phyloP scores from a whole-genome alignment of 305 asterid species.

The Stenogyne calaminthoides region DNA sequence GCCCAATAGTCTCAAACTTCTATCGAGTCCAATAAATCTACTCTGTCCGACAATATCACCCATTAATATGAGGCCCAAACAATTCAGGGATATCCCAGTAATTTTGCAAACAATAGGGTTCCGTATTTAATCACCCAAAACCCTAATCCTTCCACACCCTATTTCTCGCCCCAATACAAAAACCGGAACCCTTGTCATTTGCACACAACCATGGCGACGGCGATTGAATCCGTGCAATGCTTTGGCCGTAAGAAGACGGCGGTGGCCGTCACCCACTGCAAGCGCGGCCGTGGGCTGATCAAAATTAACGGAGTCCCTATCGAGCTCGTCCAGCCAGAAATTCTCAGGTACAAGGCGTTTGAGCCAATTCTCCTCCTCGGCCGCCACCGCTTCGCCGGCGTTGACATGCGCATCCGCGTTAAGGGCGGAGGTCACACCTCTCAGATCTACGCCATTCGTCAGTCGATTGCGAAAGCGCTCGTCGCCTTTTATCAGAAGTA shows the following conservation, averaged over 20 bases:
- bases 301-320: constrained; percentile 80
- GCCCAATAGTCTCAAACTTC: background rate
- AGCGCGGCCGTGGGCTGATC: constrained; percentile 75
- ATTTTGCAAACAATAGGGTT: background rate
- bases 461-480: constrained; percentile 74
- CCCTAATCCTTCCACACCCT: constrained; percentile 22
- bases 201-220: constrained; percentile 42
- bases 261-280: constrained; percentile 84
- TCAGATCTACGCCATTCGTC: constrained; percentile 85
- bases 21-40: background rate
- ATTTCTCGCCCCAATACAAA: background rate
- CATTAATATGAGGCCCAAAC: background rate
- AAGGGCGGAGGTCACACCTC: constrained; percentile 82
- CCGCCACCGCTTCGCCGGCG: constrained; percentile 69
- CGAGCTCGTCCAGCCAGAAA: constrained; percentile 80
- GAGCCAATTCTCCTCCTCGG: constrained; percentile 78
- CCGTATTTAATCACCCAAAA: constrained; percentile 23
- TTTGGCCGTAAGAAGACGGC: constrained; percentile 86
- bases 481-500: constrained; percentile 73
- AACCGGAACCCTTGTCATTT: background rate
- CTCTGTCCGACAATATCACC: background rate
- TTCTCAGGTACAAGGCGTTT: constrained; percentile 78
- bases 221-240: constrained; percentile 71
- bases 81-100: background rate
- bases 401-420: constrained; percentile 85